These are phyloP conservation scores for Fraxinus cuspidata DNA, from an alignment of 257 asterid species.

Conservation along the genomic window DNA sequence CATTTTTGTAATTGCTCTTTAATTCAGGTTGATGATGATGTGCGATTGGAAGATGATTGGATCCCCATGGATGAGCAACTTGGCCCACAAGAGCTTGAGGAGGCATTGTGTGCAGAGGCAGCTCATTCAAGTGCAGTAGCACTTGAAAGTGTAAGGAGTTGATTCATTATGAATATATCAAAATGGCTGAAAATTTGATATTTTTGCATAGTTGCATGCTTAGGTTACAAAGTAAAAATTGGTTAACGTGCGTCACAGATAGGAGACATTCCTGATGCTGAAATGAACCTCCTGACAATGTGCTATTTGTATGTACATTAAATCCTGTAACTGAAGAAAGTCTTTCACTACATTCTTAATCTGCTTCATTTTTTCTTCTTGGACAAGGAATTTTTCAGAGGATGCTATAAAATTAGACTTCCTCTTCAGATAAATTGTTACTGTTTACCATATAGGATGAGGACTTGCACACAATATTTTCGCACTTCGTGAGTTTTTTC, in stretches of 20 bases:
- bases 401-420: constrained; percentile 12
- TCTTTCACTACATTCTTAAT: constrained; percentile 16
- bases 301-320: constrained; percentile 89
- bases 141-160: constrained; percentile 77
- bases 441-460: constrained; percentile 66
- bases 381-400: constrained; percentile 6
- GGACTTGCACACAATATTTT: constrained; percentile 88
- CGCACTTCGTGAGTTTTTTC: constrained; percentile 87
- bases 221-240: neutral
- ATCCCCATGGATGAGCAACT: constrained; percentile 91
- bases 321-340: constrained; percentile 97
- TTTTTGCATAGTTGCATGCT: constrained; percentile 8
- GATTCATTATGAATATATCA: constrained; percentile 3
- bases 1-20: constrained; percentile 25
- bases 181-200: neutral
- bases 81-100: constrained; percentile 66
- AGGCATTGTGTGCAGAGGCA: constrained; percentile 73
- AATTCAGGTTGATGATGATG: constrained; percentile 80
- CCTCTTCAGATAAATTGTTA: constrained; percentile 5
- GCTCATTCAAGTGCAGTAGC: constrained; percentile 96
- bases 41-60: constrained; percentile 96
- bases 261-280: constrained; percentile 97
- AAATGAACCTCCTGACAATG: constrained; percentile 93
- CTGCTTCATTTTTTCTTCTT: neutral
- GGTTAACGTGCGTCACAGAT: constrained; percentile 51